A percentile compares a stretch with the other conserved stretches of the same genome.
Conservation (phyloP, 1,284 basidiomycete species). For the Tilletia indica region DNA sequence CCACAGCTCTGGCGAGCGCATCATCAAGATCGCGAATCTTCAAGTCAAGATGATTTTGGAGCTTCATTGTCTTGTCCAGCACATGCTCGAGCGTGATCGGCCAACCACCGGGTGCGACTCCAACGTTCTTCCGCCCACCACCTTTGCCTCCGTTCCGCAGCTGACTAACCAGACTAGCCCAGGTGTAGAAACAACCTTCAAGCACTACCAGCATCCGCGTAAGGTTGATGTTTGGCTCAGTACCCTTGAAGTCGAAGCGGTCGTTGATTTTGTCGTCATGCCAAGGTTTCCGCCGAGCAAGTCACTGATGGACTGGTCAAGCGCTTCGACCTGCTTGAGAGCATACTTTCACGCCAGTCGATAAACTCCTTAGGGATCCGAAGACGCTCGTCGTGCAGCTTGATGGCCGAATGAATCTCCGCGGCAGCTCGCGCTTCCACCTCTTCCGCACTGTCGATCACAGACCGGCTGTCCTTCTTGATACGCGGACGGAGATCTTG, state of each 20-base stretch:
- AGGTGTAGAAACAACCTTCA: neutral
- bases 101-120: neutral
- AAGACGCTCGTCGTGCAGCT: constrained; percentile 5
- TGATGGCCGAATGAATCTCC: no score
- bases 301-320: neutral
- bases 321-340: neutral
- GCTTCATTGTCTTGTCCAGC: constrained; percentile 2
- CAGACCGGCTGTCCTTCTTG: no score
- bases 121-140: constrained; percentile 3
- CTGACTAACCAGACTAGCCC: neutral
- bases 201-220: neutral
- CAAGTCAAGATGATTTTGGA: neutral
- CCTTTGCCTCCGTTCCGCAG: neutral
- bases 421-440: no score
- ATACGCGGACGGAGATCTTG: no score
- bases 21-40: constrained; percentile 2
- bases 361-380: constrained; percentile 11
- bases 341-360: constrained; percentile 17
- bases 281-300: constrained; percentile 8
- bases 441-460: no score
- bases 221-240: neutral
- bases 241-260: neutral
- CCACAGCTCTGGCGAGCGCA: constrained; percentile 5
- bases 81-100: constrained; percentile 1
- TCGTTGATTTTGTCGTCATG: constrained; percentile 4